A percentile compares a stretch with the other conserved stretches of the same genome.
These are phyloP conservation scores for Emmonsiellopsis sp. DNA, from an alignment of 2,329 filamentous ascomycete species.

Conservation along the genomic window DNA sequence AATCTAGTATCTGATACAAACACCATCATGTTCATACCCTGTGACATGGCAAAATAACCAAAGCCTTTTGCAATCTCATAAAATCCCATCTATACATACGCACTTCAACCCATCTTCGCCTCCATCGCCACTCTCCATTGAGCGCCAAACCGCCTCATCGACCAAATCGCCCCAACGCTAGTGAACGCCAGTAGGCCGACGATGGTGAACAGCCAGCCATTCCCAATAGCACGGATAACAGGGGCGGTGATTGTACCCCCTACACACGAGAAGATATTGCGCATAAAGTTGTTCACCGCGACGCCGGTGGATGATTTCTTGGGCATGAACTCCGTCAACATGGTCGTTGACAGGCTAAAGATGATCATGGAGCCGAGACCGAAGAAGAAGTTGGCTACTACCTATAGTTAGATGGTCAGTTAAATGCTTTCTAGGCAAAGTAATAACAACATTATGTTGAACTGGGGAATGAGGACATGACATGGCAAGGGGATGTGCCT, in stretches of 20 bases:
- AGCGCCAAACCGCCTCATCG: constrained; percentile 51
- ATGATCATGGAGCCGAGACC: constrained; percentile 71
- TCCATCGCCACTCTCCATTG: constrained; percentile 59
- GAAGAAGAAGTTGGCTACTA: constrained; percentile 62
- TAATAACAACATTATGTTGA: background rate
- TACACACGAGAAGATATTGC: constrained; percentile 68
- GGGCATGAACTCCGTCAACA: constrained; percentile 79
- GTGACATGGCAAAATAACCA: no score
- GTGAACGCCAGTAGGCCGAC: constrained; percentile 47
- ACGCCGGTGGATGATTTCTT: constrained; percentile 61
- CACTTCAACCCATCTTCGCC: constrained; percentile 5
- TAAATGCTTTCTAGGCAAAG: constrained; percentile 5
- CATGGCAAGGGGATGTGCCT: no score
- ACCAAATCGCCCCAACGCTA: constrained; percentile 50
- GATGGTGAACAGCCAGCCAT: constrained; percentile 67
- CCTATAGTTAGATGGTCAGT: constrained; percentile 18
- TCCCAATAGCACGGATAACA: constrained; percentile 59
- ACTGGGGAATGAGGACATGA: background rate
- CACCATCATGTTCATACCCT: no score
- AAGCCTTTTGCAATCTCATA: no score
- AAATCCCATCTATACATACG: no score
- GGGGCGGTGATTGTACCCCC: constrained; percentile 62
- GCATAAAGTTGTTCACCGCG: constrained; percentile 70
- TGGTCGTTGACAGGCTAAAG: constrained; percentile 64
- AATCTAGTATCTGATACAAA: no score